A percentile compares a stretch with the other conserved stretches of the same genome.
Evolutionary conservation across 768 basidiomycete genomes (phyloP).

Genomic region (Termitomyces sp.): DNA sequence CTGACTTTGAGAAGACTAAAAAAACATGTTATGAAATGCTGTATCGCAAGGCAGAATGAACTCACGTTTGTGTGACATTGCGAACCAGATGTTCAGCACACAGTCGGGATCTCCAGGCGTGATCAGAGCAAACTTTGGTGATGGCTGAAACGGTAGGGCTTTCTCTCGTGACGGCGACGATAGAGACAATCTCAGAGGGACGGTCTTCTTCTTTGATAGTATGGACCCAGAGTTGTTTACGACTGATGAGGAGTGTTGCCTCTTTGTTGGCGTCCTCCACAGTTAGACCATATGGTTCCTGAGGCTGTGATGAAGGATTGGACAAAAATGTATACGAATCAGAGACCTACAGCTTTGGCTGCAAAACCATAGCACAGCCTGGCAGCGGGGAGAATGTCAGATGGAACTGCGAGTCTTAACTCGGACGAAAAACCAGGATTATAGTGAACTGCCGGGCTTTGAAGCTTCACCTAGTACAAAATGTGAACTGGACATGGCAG

Average conservation of each 20-base stretch:
- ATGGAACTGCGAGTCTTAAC: slow-evolving; percentile 1
- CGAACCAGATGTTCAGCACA: slow-evolving; percentile 63
- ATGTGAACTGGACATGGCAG: slow-evolving; percentile 9
- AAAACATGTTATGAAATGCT: not conserved
- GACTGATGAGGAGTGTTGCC: slow-evolving; percentile 1
- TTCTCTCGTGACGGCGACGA: slow-evolving; percentile 41
- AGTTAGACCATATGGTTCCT: slow-evolving; percentile 8
- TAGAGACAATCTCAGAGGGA: slow-evolving; percentile 6
- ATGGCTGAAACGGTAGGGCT: slow-evolving; percentile 53
- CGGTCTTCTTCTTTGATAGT: not conserved
- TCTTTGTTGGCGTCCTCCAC: slow-evolving; percentile 3
- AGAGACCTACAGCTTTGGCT: slow-evolving; percentile 4
- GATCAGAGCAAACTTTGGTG: slow-evolving; percentile 68
- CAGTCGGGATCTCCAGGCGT: slow-evolving; percentile 46
- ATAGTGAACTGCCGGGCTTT: slow-evolving; percentile 3
- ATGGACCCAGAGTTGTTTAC: slow-evolving; percentile 8
- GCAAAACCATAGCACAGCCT: slow-evolving; percentile 9
- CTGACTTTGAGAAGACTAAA: slow-evolving; percentile 24
- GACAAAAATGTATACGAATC: too few species aligned
- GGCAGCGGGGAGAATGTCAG: slow-evolving; percentile 2
- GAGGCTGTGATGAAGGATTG: not conserved
- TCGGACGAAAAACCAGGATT: slow-evolving; percentile 8
- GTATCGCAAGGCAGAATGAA: slow-evolving; percentile 4
- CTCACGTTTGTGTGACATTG: slow-evolving; percentile 50
- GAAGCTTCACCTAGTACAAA: slow-evolving; percentile 4